Evolutionary conservation across 2,329 filamentous ascomycete genomes (phyloP).

Genomic region (Trichophyton simii): DNA sequence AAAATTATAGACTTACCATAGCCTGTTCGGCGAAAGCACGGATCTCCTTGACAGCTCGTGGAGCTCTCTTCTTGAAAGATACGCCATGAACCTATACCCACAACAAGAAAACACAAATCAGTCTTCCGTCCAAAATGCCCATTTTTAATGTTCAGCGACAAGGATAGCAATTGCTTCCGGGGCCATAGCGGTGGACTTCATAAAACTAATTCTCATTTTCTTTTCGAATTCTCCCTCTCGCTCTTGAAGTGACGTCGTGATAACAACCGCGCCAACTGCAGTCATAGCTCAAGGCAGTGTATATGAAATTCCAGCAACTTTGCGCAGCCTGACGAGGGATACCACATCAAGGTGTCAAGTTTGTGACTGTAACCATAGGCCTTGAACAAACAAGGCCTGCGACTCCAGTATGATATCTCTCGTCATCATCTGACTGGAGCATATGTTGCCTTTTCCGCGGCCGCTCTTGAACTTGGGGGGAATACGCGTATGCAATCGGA

Average conservation of each 20-base stretch:
- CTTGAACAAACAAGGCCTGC: not conserved
- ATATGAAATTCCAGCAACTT: not conserved
- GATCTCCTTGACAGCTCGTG: conserved; percentile 99
- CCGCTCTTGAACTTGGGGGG: not conserved
- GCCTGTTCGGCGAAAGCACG: conserved; percentile 81
- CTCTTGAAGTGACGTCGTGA: conserved; percentile 1
- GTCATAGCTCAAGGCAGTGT: not conserved
- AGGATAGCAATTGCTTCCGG: conserved; percentile 12
- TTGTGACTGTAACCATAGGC: not conserved
- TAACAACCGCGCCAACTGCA: not conserved
- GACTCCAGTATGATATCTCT: not conserved
- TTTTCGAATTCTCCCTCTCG: conserved; percentile 6
- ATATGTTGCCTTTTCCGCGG: not conserved
- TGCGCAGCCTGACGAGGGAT: not conserved
- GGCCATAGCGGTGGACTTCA: conserved; percentile 53
- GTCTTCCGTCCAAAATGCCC: conserved; percentile 53
- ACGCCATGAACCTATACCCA: conserved; percentile 76
- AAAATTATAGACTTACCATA: conserved; percentile 60
- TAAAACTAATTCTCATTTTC: conserved; percentile 45
- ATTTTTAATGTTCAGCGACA: conserved; percentile 4
- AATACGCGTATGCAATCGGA: not conserved
- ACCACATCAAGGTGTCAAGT: not conserved
- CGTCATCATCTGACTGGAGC: not conserved
- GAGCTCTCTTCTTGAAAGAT: conserved; percentile 99
- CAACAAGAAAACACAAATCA: conserved; percentile 38